These are phyloP conservation scores for Trichophyton equinum DNA, from an alignment of 2,329 filamentous ascomycete species.

Conservation along the genomic window DNA sequence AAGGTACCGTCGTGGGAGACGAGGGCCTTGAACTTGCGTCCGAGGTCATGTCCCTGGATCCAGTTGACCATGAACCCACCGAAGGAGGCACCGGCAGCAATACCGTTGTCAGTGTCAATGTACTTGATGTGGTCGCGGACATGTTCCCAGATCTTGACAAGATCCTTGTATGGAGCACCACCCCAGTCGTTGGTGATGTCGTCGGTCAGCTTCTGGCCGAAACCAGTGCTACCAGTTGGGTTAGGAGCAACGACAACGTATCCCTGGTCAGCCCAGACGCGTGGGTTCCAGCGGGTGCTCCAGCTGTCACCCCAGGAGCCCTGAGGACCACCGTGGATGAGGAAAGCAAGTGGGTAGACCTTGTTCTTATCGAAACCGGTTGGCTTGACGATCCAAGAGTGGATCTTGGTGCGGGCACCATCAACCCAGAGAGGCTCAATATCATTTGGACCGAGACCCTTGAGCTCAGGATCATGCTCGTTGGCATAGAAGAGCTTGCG, in stretches of 20 bases:
- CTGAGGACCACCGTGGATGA: constrained; percentile 77
- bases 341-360: constrained; percentile 65
- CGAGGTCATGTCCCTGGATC: constrained; percentile 78
- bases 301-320: constrained; percentile 63
- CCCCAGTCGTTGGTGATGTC: constrained; percentile 74
- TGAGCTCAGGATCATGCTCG: constrained; percentile 28
- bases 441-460: constrained; percentile 24
- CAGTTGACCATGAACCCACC: constrained; percentile 50
- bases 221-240: constrained; percentile 71
- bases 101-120: constrained; percentile 28
- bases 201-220: constrained; percentile 64
- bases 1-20: constrained; percentile 84
- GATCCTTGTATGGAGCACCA: constrained; percentile 68
- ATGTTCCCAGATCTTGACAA: constrained; percentile 66
- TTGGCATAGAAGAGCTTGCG: constrained; percentile 27
- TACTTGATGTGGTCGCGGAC: constrained; percentile 36
- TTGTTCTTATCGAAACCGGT: constrained; percentile 52
- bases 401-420: constrained; percentile 29
- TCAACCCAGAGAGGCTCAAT: constrained; percentile 28
- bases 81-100: constrained; percentile 31
- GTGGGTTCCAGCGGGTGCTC: constrained; percentile 76
- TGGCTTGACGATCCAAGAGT: constrained; percentile 32
- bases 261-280: constrained; percentile 74
- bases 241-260: constrained; percentile 75
- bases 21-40: constrained; percentile 72